Evolutionary conservation across 2,329 filamentous ascomycete species (phyloP).

Genomic region (Fusarium redolens): DNA sequence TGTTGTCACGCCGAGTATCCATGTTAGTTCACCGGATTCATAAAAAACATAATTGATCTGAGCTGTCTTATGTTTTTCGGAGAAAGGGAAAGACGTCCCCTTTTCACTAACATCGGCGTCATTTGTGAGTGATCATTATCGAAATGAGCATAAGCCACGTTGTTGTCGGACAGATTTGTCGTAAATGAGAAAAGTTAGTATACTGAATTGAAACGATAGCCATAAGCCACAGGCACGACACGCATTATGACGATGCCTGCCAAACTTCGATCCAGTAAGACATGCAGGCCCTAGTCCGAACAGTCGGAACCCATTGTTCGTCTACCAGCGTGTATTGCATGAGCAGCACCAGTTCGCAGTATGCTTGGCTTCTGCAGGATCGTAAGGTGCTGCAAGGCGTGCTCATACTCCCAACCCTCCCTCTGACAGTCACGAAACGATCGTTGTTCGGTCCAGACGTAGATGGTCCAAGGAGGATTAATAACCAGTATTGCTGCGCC

Average conservation of each 20-base stretch:
- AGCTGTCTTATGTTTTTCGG: neutral
- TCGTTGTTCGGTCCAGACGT: neutral
- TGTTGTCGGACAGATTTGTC: neutral
- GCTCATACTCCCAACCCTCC: neutral
- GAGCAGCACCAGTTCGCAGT: constrained; percentile 6
- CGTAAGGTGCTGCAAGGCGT: neutral
- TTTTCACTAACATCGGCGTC: neutral
- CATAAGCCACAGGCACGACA: neutral
- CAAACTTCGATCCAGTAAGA: constrained; percentile 17
- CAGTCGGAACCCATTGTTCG: neutral
- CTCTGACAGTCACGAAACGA: neutral
- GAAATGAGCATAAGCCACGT: neutral
- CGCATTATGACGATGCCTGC: neutral
- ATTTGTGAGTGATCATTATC: neutral
- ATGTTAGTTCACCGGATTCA: neutral
- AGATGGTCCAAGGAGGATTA: neutral
- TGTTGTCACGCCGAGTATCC: neutral
- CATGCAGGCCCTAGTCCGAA: neutral
- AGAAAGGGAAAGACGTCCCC: neutral
- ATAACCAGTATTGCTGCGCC: neutral
- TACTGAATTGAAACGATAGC: constrained; percentile 19
- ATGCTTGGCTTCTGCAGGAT: constrained; percentile 4
- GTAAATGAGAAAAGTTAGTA: neutral
- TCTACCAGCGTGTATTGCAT: neutral
- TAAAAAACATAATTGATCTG: neutral